Base-by-base conservation (phyloP, 345 rosid species). In the Pistacia integerrima region DNA sequence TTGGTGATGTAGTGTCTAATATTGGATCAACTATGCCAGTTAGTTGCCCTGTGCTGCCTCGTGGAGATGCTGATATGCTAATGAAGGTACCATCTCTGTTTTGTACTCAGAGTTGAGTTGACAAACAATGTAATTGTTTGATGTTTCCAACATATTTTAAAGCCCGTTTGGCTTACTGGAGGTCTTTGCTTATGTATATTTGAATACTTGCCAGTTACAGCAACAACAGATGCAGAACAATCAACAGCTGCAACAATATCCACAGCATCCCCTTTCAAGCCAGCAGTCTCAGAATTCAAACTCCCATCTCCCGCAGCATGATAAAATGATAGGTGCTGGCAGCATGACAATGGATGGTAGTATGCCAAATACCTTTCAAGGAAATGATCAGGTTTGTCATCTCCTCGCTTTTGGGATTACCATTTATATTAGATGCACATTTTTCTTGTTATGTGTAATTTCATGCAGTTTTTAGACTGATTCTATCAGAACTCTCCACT, bases 231-330 rank as follows among this genome's bases (percentile, higher is more conserved):
- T 80, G 75, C 85, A 80, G 79, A 78, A 72, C 58, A 83, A 58
- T 67, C 78, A 75, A 58, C 86, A 80, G 72, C 81, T 80, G 75
- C 88, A 78, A 55, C 82, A 83, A 49, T 81, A 81, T 64, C 76
- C 75, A 18, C 89, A 82, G 67, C 81, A 78, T 77, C 70, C 82
- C 66, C 87, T 81, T 82, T 77, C 85, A 38, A 85, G 79, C 66
- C 90, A 81, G 72, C 91, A 82, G 76, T 79, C 89, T 59, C 87
- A 81, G 83, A 79, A 76, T 79, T 84, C 84, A 56, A 84, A 63
- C 76, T 84, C 79, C 46, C 82, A 67, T 38, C 77, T 80, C 52
- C 85, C 74, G 81, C 89, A 70, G 64, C 91, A 84, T 68, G 89
- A 88, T 58, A 85, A 85, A 80, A 64, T 82, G 41, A 59, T 79